These are phyloP conservation scores for Diaporthe citrichinensis DNA, from an alignment of 2,329 filamentous ascomycete genomes.

Conservation along the genomic window DNA sequence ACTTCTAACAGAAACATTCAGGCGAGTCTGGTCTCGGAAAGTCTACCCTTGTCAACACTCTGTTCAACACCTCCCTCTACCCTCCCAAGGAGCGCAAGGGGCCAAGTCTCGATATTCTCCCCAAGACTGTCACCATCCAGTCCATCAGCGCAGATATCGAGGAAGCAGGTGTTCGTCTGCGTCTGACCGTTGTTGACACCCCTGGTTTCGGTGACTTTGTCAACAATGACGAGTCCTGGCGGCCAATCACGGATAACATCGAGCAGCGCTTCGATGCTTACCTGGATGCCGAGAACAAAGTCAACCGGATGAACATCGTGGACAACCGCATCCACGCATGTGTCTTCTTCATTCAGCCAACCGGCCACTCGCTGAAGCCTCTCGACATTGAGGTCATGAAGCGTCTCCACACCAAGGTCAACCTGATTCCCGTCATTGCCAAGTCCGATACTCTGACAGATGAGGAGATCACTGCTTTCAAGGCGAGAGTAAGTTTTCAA, in stretches of 20 bases:
- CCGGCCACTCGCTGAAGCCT: conserved; percentile 97
- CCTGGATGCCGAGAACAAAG: conserved; percentile 99
- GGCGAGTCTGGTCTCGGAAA: conserved; percentile 99
- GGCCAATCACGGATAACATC: conserved; percentile 99
- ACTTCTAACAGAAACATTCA: conserved; percentile 54
- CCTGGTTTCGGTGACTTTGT: conserved; percentile 99
- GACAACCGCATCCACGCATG: conserved; percentile 99
- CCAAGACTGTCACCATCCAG: conserved; percentile 96
- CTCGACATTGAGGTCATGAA: conserved; percentile 99
- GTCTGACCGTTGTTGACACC: conserved; percentile 96
- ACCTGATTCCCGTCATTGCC: conserved; percentile 98
- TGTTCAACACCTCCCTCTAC: conserved; percentile 99
- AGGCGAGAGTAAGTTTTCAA: conserved; percentile 83
- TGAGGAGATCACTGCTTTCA: conserved; percentile 94
- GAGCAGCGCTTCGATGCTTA: conserved; percentile 99
- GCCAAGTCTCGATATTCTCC: conserved; percentile 96
- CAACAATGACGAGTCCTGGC: conserved; percentile 99
- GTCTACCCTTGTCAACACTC: conserved; percentile 98
- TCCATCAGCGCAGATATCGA: conserved; percentile 97
- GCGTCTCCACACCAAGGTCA: conserved; percentile 99
- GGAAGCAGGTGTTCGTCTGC: conserved; percentile 96
- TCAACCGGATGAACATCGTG: conserved; percentile 99
- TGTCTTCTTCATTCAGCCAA: conserved; percentile 99
- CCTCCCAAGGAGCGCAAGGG: conserved; percentile 98
- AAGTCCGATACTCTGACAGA: conserved; percentile 99